Conservation (phyloP, 176 grass and related monocot genomes). For the Oryza coarctata region DNA sequence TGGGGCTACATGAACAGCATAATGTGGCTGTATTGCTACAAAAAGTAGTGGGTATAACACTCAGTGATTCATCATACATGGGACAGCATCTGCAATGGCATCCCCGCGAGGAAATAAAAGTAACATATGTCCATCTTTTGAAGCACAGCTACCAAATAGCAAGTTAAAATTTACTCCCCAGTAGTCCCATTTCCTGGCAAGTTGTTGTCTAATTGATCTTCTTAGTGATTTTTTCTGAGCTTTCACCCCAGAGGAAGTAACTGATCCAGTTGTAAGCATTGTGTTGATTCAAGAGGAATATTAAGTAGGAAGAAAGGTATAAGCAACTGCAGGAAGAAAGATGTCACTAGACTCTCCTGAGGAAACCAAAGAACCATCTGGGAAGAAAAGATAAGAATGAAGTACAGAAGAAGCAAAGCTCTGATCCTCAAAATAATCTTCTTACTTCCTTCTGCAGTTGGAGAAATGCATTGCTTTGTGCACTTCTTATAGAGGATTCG, state of each 20-base stretch:
- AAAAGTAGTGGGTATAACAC: not conserved
- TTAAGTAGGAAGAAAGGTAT: conserved; percentile 53
- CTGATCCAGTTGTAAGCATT: conserved; percentile 2
- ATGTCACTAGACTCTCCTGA: conserved; percentile 26
- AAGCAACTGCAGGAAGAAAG: conserved; percentile 45
- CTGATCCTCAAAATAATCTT: conserved; percentile 24
- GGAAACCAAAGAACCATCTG: conserved; percentile 39
- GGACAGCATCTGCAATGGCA: not conserved
- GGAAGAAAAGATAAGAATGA: conserved; percentile 60
- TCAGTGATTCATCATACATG: not conserved
- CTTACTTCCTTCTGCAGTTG: conserved; percentile 4
- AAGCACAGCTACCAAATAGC: not conserved
- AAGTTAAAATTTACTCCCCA: not conserved
- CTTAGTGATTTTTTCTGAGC: not conserved
- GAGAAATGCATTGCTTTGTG: conserved; percentile 22
- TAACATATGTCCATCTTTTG: not conserved
- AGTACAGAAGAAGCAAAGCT: conserved; percentile 50
- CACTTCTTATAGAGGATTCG: conserved; percentile 50
- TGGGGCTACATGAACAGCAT: conserved; percentile 27
- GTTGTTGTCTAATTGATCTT: not conserved
- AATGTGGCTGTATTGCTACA: conserved; percentile 3
- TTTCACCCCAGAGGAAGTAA: not conserved
- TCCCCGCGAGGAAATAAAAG: not conserved
- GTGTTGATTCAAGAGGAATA: conserved; percentile 32
- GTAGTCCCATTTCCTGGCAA: not conserved